phyloP scores from a whole-genome alignment of 169 alveolate genomes.

The Plasmodium knowlesi region DNA sequence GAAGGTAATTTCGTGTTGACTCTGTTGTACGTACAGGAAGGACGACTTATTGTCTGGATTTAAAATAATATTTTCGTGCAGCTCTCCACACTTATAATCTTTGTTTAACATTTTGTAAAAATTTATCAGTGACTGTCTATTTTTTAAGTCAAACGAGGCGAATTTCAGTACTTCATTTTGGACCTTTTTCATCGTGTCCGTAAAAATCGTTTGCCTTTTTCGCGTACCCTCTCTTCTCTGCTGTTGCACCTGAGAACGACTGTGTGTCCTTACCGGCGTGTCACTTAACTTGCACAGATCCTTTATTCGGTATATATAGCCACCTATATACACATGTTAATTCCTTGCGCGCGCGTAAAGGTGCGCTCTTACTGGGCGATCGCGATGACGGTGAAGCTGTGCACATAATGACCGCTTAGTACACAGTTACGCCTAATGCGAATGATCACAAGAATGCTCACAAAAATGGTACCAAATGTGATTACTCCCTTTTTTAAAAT shows the following conservation, averaged over 20 bases:
- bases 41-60: constrained; percentile 32
- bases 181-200: constrained; percentile 37
- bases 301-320: neutral
- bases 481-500: neutral
- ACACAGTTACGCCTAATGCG: neutral
- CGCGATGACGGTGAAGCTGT: neutral
- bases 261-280: neutral
- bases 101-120: constrained; percentile 27
- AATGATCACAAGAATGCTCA: neutral
- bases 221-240: neutral
- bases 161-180: constrained; percentile 7
- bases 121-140: constrained; percentile 22
- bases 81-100: constrained; percentile 58
- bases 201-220: neutral
- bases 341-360: neutral
- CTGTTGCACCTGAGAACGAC: neutral
- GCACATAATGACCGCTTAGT: neutral
- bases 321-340: neutral
- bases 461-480: neutral
- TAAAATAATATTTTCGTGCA: constrained; percentile 46
- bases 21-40: constrained; percentile 39
- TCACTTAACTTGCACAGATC: neutral
- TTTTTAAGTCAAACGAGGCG: constrained; percentile 11
- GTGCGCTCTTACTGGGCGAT: neutral
- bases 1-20: constrained; percentile 31